These are phyloP conservation scores for Mortierella sp. DNA, from an alignment of 371 early-diverging fungal genomes.

Conservation along the genomic window DNA sequence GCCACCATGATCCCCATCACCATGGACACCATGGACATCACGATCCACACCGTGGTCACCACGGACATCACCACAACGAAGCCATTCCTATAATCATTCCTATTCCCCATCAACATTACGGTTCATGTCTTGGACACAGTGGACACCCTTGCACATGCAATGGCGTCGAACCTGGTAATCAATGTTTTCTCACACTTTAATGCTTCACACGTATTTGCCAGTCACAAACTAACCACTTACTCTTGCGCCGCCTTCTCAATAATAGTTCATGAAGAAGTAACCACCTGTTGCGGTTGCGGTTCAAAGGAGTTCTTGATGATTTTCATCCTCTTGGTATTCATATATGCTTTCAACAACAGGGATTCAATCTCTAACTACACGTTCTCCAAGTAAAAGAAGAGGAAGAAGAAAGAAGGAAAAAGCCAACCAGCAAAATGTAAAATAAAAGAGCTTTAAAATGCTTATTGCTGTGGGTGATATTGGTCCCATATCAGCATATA, in stretches of 20 bases:
- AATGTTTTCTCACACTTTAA: background rate
- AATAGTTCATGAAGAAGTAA: too few species aligned
- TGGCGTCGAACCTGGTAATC: background rate
- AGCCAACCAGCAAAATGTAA: too few species aligned
- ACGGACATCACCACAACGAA: background rate
- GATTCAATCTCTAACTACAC: too few species aligned
- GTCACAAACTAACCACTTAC: too few species aligned
- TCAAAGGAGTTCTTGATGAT: too few species aligned
- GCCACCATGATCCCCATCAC: background rate
- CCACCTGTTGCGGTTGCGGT: too few species aligned
- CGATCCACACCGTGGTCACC: background rate
- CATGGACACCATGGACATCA: background rate
- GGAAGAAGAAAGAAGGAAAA: too few species aligned
- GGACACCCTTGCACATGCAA: background rate
- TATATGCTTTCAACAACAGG: too few species aligned
- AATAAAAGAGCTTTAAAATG: background rate
- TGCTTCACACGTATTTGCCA: background rate
- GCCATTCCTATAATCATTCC: background rate
- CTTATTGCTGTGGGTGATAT: background rate
- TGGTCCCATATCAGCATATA: constrained; percentile 55
- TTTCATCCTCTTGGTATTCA: too few species aligned
- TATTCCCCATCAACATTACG: background rate
- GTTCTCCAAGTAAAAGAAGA: too few species aligned
- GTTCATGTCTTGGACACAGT: background rate
- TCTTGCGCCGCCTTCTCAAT: too few species aligned